Evolutionary conservation across 2,329 filamentous ascomycete species (phyloP), one percentile per base, ranked within the genome.

Genomic region (Scedosporium minutisporum): DNA sequence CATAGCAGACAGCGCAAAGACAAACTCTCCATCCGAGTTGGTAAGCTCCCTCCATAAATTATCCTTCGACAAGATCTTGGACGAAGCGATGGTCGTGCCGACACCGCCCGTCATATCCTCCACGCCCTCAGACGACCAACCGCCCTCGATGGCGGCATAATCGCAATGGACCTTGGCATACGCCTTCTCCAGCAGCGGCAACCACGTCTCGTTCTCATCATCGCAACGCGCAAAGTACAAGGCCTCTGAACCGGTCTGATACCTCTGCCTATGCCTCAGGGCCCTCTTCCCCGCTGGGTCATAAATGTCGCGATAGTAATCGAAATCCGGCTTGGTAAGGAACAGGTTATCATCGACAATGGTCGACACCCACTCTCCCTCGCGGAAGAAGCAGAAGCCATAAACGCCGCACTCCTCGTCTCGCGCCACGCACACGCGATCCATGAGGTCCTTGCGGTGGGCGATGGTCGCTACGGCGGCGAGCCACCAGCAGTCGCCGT

Each of bases 401-500:
- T 95, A 95, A 1, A 93, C 89, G 7, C 90, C 90, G 3, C 92
- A 84, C 38, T 83, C 79, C 70, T 90, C 84, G 66, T 95, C 84
- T 12, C 84, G 82, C 4, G 84, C 86, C 58, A 95, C 87, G 66
- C 90, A 95, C 7, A 92, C 78, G 62, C 78, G 82, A 71, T 92
- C 85, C 62, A 95, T 89, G 65, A 93, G 73, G 0, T 83, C 86
- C 21, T 82, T 57, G 51, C 62, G 58, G 33, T 63, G 58, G 29
- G 62, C 62, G 51, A 63, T 60, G 55, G 58, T 61, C n/a, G 58
- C 58, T 2, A 63, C 53, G 18, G 58, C 62, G 21, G 91, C 88
- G 77, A 96, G 86, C 63, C 95, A 84, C 90, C 91, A 96, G 72
- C 91, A 96, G 71, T 96, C 90, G 2, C 91, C 91, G 66, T 88